Evolutionary conservation across 805 yeast species (phyloP).

Genomic region (Sugiyamaella boreocaroliniensis): DNA sequence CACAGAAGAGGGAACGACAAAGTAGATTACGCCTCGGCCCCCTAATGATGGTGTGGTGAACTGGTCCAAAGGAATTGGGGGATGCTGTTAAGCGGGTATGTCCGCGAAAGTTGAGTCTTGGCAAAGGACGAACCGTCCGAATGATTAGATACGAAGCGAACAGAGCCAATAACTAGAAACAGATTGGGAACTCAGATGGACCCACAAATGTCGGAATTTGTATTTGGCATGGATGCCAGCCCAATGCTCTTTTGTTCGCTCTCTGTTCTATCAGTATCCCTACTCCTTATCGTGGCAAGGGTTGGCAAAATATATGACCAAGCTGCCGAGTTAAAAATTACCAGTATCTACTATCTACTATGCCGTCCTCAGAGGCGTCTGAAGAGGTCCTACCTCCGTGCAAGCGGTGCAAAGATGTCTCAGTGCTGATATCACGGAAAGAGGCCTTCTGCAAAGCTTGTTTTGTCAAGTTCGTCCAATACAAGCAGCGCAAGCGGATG

Average conservation of each 20-base stretch:
- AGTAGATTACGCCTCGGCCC: not conserved
- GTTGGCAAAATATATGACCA: not conserved
- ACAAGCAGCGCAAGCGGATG: slow-evolving; percentile 79
- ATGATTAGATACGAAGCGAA: too few species aligned
- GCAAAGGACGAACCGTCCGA: too few species aligned
- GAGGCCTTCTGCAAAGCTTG: slow-evolving; percentile 63
- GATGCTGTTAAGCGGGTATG: not conserved
- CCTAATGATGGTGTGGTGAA: not conserved
- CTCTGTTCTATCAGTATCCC: not conserved
- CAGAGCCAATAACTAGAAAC: too few species aligned
- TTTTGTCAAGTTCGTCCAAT: slow-evolving; percentile 63
- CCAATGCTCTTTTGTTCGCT: not conserved
- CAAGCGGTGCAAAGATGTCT: slow-evolving; percentile 43
- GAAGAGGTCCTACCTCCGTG: slow-evolving; percentile 29
- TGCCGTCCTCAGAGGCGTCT: not conserved
- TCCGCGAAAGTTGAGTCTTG: not conserved
- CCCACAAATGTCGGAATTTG: too few species aligned
- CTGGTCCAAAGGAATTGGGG: not conserved
- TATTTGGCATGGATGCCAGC: too few species aligned
- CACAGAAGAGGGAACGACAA: not conserved
- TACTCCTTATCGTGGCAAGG: not conserved
- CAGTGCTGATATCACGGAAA: slow-evolving; percentile 48
- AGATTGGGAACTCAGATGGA: too few species aligned
- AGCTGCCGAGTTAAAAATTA: too few species aligned
- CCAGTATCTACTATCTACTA: not conserved